Conservation (phyloP, 108 stramenopile species). For the Skeletonema menzelii region DNA sequence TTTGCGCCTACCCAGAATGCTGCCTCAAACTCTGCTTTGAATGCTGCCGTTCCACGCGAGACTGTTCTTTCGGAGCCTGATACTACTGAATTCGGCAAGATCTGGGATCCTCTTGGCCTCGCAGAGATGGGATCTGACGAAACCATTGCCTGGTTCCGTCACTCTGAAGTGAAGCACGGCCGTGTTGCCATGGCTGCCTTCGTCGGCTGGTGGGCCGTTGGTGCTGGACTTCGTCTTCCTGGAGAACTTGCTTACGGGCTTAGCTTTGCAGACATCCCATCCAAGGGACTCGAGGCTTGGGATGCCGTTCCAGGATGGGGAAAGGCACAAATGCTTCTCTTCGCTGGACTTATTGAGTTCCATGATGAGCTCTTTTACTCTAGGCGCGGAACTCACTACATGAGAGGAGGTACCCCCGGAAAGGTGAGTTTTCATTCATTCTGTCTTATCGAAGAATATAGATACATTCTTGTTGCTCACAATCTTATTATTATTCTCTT, state of each 20-base stretch:
- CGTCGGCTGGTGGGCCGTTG: conserved; percentile 76
- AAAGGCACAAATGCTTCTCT: conserved; percentile 81
- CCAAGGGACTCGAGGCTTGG: conserved; percentile 82
- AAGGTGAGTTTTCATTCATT: conserved; percentile 48
- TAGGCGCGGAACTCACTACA: conserved; percentile 66
- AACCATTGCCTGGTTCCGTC: conserved; percentile 81
- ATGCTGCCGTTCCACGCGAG: conserved; percentile 41
- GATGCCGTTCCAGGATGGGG: conserved; percentile 85
- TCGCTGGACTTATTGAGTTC: conserved; percentile 81
- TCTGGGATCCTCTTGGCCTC: conserved; percentile 79
- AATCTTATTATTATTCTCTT: neutral
- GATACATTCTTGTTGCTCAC: neutral
- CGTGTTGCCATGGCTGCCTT: conserved; percentile 86
- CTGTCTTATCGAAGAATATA: neutral
- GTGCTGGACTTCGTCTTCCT: conserved; percentile 69
- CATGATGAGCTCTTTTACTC: conserved; percentile 76
- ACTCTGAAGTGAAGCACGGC: conserved; percentile 82
- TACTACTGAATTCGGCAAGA: conserved; percentile 65
- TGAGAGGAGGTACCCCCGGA: conserved; percentile 78
- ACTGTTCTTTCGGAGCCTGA: conserved; percentile 65
- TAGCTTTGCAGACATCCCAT: conserved; percentile 62
- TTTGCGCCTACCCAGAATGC: conserved; percentile 37
- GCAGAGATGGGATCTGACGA: conserved; percentile 70
- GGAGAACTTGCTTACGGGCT: conserved; percentile 71
- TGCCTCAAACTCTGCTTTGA: conserved; percentile 23